A percentile compares a stretch with the other conserved stretches of the same genome.
phyloP scores from a whole-genome alignment of 768 basidiomycete species.

The Amanita subjunquillea region DNA sequence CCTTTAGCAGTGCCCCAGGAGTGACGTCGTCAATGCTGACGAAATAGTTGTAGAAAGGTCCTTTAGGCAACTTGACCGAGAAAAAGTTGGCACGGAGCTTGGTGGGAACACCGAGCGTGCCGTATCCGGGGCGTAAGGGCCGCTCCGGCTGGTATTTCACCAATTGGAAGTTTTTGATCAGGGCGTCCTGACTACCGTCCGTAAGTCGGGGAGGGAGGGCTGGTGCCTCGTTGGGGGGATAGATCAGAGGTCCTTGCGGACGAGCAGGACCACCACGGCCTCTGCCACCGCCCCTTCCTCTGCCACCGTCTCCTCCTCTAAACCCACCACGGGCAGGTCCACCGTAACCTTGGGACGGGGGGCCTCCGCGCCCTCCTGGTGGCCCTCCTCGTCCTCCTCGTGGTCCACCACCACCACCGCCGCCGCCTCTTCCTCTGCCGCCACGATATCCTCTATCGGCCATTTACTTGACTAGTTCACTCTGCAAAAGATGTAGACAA shows the following conservation, averaged over 20 bases:
- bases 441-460: constrained; percentile 7
- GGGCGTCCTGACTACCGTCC: constrained; percentile 20
- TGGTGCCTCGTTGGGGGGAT: constrained; percentile 23
- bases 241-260: not conserved
- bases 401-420: constrained; percentile 12
- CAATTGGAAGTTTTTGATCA: constrained; percentile 28
- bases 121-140: constrained; percentile 49
- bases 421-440: constrained; percentile 18
- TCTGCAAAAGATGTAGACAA: not conserved
- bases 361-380: not conserved
- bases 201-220: constrained; percentile 25
- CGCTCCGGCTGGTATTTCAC: constrained; percentile 21
- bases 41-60: constrained; percentile 44
- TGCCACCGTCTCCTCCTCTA: constrained; percentile 8
- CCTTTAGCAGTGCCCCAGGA: constrained; percentile 18
- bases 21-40: constrained; percentile 42
- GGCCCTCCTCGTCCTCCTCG: not conserved
- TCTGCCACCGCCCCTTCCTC: not conserved
- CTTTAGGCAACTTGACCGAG: constrained; percentile 34
- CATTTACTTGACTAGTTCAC: not conserved
- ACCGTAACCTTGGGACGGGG: no score
- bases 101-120: constrained; percentile 36
- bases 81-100: constrained; percentile 57
- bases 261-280: constrained; percentile 9
- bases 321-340: constrained; percentile 14